Conservation (phyloP, 73 alveolate genomes). For the Tetrahymena malaccensis region DNA sequence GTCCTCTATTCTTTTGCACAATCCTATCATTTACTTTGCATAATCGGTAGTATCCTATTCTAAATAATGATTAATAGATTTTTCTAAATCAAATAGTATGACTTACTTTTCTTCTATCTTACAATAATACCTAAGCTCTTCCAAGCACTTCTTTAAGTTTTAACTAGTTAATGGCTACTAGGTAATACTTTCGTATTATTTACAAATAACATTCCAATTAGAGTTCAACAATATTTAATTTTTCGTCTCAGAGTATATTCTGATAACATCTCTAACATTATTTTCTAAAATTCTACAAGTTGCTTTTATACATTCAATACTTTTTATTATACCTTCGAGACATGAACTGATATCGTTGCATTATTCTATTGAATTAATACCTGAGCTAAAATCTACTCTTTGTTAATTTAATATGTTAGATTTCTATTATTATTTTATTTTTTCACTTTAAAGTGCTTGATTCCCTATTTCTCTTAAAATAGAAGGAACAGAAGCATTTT, state of each 20-base stretch:
- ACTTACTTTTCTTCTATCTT: neutral
- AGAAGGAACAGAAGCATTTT: neutral
- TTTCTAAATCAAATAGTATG: neutral
- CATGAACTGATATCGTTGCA: neutral
- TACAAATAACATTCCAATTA: neutral
- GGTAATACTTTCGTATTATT: neutral
- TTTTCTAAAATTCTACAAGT: neutral
- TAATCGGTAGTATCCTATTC: neutral
- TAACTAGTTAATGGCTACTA: neutral
- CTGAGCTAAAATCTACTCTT: neutral
- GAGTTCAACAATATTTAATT: neutral
- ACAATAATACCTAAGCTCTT: neutral
- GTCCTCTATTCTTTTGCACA: neutral
- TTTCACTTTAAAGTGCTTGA: neutral
- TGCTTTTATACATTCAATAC: neutral
- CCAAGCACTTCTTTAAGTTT: neutral
- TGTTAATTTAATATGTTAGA: neutral
- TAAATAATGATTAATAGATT: neutral
- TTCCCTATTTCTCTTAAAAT: neutral
- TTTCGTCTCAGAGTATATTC: neutral
- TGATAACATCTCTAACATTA: neutral
- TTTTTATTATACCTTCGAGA: neutral
- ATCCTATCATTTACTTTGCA: neutral
- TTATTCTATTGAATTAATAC: neutral
- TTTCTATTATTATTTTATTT: neutral